Base-by-base conservation (phyloP, 805 yeast genomes). In the Saturnispora sanitii region DNA sequence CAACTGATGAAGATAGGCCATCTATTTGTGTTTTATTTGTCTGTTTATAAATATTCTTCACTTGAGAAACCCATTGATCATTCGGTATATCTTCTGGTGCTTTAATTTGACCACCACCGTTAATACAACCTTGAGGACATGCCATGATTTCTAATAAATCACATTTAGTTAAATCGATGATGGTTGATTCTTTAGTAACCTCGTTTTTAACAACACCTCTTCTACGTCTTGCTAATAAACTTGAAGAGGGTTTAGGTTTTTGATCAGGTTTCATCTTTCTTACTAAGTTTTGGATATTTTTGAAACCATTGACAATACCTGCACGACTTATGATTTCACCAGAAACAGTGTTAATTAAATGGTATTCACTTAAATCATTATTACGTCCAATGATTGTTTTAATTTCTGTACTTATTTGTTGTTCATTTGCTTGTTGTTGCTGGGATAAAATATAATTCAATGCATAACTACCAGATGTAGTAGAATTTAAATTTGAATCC, bases 91-190 rank as follows among this genome's bases (percentile, higher is more conserved):
- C 68, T 1, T 51, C 47, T 1, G 76, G 75, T 4, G 67, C 67
- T 4, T 74, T 69, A 16, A 86, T 71, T 52, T 87, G 88, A 0
- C 98, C 98, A 18, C 98, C 97, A 9, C 98, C 98, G 54, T 90
- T 92, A 42, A 88, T 83, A 55, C 97, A 92, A 1, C 98, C 98
- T 22, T 85, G 87, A 5, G 98, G 98, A 58, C 98, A 92, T 1
- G 98, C 98, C 96, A 87, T 90, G 34, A 92, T 82, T 53, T 92
- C 98, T 5, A 90, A 83, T 50, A 82, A 84, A 46, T 85, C 92
- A 50, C 83, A 79, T 31, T 64, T 67, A 25, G 73, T 60, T 1
- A 90, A 82, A 44, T 83, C 88, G 0, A 77, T 78, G 2, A 12
- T 26, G 8, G 19, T 5, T 3, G 19, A 3, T 11, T 26, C 31